Base-by-base conservation (phyloP, 306 rosid species). In the Ziziphus jujuba region DNA sequence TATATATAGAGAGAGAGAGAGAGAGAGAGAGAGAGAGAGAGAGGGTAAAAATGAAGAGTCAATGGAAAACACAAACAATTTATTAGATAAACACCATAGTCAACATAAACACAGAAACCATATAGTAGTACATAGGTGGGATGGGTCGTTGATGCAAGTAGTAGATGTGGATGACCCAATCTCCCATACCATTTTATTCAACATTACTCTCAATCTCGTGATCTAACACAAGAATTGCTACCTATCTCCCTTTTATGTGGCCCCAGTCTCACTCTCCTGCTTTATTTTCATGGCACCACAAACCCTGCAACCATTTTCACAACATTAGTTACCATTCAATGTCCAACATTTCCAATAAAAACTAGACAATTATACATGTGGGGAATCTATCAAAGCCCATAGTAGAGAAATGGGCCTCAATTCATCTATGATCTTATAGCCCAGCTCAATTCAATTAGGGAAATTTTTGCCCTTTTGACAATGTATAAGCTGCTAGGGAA, bases 211-310 rank as follows among this genome's bases (percentile, higher is more conserved):
- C 44, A 38, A 57, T 62, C 19, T 35, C 54, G 5, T 28, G 33
- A 28, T 52, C 11, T 11, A 20, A 19, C 33, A 47, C 20, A 47
- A 5, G 22, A 59, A 6, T 20, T 56, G 36, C 33, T 21, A 3
- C 38, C 51, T 9, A 5, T n/a, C 8, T 36, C 14, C 22, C n/a
- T 4, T 14, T 31, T 21, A 31, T 20, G 19, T 31, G 56, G 44
- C 35, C 6, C 6, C 31, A 44, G 70, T 22, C 19, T 23, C 21
- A 44, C 74, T 22, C 19, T 23, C 21, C 43, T 7, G 38, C 5
- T 61, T 45, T 48, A 38, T 64, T 71, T 70, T 77, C 77, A 82
- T 25, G 86, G 86, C 70, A 82, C 73, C 0, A 67, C 70, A 72
- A 66, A 77, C 54, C 38, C 86, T 82, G 83, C 80, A 66, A 56